Evolutionary conservation across 257 asterid genomes (phyloP), one percentile per base, ranked within the genome.

Genomic region (Gentiana straminea): DNA sequence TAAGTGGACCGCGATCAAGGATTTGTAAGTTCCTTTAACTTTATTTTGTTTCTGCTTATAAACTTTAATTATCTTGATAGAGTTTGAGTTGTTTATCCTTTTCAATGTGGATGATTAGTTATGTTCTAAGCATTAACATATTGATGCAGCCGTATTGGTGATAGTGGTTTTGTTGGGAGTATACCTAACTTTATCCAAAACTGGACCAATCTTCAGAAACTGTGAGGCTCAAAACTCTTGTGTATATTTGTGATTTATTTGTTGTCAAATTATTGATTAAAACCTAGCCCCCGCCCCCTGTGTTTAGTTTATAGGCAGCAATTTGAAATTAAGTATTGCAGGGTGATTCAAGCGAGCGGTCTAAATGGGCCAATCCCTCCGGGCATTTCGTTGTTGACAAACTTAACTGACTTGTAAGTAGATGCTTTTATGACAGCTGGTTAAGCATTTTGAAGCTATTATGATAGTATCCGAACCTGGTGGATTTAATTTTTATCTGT

Each of bases 81-180:
- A 24, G 24, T 24, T 24, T 24, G 24, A 24, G 24, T 33, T 43
- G 50, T 38, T 55, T 1, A 8, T 24, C 38, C 33, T 1, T 5
- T 43, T 41, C 35, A 56, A 6, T 41, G 34, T 15, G 57, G 54
- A 5, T 37, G 35, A 7, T n/a, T 9, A 41, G 2, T 38, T 7
- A 43, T n/a, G 3, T 24, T 39, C 5, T 39, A 39, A 39, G 45
- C 45, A 39, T 5, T 39, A 39, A 39, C 8, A 13, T n/a, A 35
- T 37, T 24, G 7, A 15, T 73, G 79, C 78, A 86, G 93, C 33
- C 89, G 95, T 35, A 59, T 86, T 36, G 46, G 75, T 58, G 86
- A 83, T 64, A 82, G 78, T 71, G 79, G 73, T 60, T 80, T 86
- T 71, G 60, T 6, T n/a, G 95, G 95, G 77, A 80, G 73, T 60